phyloP scores from a whole-genome alignment of 345 rosid species.

The Sapria himalayana region DNA sequence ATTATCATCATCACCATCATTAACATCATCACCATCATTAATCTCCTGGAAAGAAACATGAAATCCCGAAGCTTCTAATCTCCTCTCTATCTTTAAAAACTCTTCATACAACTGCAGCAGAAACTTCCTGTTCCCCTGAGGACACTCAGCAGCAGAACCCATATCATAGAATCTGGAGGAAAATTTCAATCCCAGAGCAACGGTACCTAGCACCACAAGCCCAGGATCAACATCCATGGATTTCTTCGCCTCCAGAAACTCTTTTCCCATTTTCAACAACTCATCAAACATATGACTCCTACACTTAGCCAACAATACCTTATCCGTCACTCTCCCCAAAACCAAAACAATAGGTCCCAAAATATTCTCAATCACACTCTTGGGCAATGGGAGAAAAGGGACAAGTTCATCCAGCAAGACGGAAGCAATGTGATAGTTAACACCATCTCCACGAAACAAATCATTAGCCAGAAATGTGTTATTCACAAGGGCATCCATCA shows the following conservation, averaged over 20 bases:
- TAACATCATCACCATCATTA: constrained; percentile 8
- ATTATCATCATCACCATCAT: constrained; percentile 8
- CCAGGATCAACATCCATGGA: constrained; percentile 15
- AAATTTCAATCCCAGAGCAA: constrained; percentile 34
- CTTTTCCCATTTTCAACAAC: constrained; percentile 33
- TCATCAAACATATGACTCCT: constrained; percentile 49
- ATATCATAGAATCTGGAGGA: constrained; percentile 43
- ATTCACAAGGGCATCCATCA: constrained; percentile 29
- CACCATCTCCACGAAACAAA: constrained; percentile 48
- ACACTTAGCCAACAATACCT: constrained; percentile 49
- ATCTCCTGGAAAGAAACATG: constrained; percentile 22
- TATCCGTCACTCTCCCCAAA: constrained; percentile 42
- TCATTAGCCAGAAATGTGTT: constrained; percentile 30
- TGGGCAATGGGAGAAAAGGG: constrained; percentile 37
- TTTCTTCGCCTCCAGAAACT: constrained; percentile 30
- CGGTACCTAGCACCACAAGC: constrained; percentile 30
- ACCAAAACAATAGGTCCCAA: constrained; percentile 25
- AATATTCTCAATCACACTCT: constrained; percentile 26
- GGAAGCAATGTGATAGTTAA: constrained; percentile 59
- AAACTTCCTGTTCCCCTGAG: constrained; percentile 73
- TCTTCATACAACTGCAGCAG: constrained; percentile 39
- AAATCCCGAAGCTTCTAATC: constrained; percentile 19
- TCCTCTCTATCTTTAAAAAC: constrained; percentile 65
- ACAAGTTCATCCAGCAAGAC: constrained; percentile 57
- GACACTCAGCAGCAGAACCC: constrained; percentile 53